Conservation (phyloP, 2,329 filamentous ascomycete genomes). For the Cladobotryum protrusum region DNA sequence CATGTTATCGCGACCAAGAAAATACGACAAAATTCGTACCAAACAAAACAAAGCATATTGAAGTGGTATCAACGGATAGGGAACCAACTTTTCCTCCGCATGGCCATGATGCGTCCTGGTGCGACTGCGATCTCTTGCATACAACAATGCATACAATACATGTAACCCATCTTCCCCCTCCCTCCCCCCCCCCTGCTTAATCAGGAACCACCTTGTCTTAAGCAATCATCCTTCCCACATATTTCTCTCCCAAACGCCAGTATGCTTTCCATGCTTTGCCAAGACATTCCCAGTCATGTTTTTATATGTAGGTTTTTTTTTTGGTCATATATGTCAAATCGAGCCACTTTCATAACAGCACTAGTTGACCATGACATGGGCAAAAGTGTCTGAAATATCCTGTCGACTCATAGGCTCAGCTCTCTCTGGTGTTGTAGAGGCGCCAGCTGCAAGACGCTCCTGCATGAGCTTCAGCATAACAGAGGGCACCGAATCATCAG, state of each 20-base stretch:
- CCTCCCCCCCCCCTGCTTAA: background rate
- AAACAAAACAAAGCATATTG: background rate
- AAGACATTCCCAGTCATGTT: constrained; percentile 32
- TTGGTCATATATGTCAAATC: constrained; percentile 8
- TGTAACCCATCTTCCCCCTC: background rate
- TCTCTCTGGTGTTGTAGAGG: constrained; percentile 35
- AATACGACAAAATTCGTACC: background rate
- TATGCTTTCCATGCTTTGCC: constrained; percentile 37
- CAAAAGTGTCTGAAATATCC: constrained; percentile 51
- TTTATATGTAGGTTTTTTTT: background rate
- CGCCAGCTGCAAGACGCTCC: constrained; percentile 60
- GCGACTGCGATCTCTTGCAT: background rate
- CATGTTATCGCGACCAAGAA: background rate
- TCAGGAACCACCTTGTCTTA: background rate
- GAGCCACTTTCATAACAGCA: background rate
- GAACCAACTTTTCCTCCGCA: constrained; percentile 1
- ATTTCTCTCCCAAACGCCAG: constrained; percentile 22
- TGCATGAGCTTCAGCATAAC: constrained; percentile 83
- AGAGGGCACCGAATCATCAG: constrained; percentile 79
- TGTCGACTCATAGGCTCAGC: constrained; percentile 36
- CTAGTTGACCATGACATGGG: constrained; percentile 48
- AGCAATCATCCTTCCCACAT: constrained; percentile 3
- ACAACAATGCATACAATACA: constrained; percentile 1
- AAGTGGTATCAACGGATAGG: constrained; percentile 7
- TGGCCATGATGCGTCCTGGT: constrained; percentile 1